These are phyloP conservation scores for Cyathus striatus DNA, from an alignment of 768 basidiomycete species.

Conservation along the genomic window DNA sequence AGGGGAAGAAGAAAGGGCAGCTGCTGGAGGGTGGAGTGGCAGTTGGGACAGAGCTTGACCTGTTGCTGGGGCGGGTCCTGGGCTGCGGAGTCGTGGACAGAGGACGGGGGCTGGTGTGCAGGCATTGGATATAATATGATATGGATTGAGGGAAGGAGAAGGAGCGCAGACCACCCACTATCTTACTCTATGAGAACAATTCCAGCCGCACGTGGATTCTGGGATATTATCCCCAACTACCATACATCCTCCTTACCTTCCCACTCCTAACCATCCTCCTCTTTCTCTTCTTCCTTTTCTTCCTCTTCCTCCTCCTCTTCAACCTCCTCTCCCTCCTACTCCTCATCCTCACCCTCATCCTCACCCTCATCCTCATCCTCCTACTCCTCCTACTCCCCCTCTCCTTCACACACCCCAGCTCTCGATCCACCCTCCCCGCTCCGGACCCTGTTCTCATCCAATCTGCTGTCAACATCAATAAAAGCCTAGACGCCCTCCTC, in stretches of 20 bases:
- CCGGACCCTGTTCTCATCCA: no score
- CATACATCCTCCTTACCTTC: background rate
- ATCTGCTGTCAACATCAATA: no score
- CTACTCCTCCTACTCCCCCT: no score
- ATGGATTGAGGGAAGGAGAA: no score
- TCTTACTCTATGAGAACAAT: no score
- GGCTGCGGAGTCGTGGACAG: constrained; percentile 14
- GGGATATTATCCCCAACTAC: constrained; percentile 1
- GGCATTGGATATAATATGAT: no score
- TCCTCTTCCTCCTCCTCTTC: background rate
- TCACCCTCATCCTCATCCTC: no score
- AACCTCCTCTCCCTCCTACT: background rate
- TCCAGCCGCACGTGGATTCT: constrained; percentile 12
- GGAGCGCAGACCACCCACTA: no score
- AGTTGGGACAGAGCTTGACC: constrained; percentile 39
- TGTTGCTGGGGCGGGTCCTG: constrained; percentile 25
- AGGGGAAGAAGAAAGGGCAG: background rate
- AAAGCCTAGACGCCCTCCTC: no score
- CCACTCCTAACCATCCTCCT: background rate
- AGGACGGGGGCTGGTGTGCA: constrained; percentile 36
- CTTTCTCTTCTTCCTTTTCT: background rate
- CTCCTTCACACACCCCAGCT: no score
- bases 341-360: constrained; percentile 8
- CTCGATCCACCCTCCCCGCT: no score
- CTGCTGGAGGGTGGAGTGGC: constrained; percentile 31